Base-by-base conservation (phyloP, 768 basidiomycete genomes). In the Podaxis carcinomalis region DNA sequence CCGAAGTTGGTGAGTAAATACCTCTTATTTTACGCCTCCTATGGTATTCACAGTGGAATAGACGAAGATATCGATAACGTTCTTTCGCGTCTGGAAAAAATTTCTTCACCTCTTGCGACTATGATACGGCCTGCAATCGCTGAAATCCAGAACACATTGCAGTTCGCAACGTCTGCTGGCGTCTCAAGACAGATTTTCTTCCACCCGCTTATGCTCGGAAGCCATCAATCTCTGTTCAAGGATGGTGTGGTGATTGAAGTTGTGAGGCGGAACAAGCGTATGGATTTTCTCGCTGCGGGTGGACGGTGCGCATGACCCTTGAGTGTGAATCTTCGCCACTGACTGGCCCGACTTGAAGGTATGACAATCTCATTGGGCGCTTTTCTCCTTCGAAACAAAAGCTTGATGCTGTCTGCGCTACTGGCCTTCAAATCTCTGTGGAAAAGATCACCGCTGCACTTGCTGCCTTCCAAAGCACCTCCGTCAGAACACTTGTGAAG, bases 161-260 rank as follows among this genome's bases (percentile, higher is more conserved):
- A 83, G 50, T 83, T 81, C 58, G 86, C 88, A 2, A 70, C 71
- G 14, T 77, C 82, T 3, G 82, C 88, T 0, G 90, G 90, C 0
- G 86, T 92, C 19, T 73, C 77, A 1, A 75, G 84, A n/a, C 78
- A 80, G 0, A 81, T 93, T 52, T 75, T 77, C 44, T 85, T 94
- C 73, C 83, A 82, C 61, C 92, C 91, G 2, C 74, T 93, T 27
- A 89, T 92, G 86, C 76, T 91, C 25, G 84, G 84, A 11, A 79
- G 75, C 58, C 87, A 88, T 63, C 83, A 83, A 62, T 70, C 76
- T 1, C 78, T 87, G 66, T 91, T 92, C 76, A 84, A 83, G 39
- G 83, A 87, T 51, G 93, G 93, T 0, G 77, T 93, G 35, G 77
- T 91, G 50, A 79, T 95, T 52, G 91, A 93, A 66, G 84, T 93